These are phyloP conservation scores for Mortierella sp. DNA, from an alignment of 371 early-diverging fungal genomes.

Conservation along the genomic window DNA sequence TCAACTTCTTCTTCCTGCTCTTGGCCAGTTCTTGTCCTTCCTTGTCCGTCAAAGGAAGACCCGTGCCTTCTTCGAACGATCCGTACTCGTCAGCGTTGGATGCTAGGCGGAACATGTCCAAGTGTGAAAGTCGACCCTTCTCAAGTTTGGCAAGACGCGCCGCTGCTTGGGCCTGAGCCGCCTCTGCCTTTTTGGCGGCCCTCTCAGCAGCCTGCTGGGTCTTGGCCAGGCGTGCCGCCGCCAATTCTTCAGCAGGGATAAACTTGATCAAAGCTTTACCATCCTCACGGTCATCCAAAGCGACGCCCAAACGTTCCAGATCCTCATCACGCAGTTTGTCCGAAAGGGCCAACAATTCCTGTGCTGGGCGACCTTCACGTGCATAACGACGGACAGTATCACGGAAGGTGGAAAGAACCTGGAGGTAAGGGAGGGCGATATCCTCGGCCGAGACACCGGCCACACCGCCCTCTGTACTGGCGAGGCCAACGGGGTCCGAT, in stretches of 20 bases:
- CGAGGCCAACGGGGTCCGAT: slow-evolving; percentile 66
- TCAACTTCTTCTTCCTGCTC: slow-evolving; percentile 85
- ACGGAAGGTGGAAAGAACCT: slow-evolving; percentile 85
- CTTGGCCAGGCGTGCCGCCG: slow-evolving; percentile 74
- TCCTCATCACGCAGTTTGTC: slow-evolving; percentile 91
- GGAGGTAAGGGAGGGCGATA: slow-evolving; percentile 81
- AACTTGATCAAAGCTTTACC: slow-evolving; percentile 93
- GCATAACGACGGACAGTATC: slow-evolving; percentile 86
- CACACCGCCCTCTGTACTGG: slow-evolving; percentile 47
- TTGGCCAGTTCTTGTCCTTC: slow-evolving; percentile 87
- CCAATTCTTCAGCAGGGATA: slow-evolving; percentile 77
- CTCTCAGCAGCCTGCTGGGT: slow-evolving; percentile 71
- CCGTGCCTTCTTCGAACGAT: slow-evolving; percentile 82
- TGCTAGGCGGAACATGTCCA: slow-evolving; percentile 79
- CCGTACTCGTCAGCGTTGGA: slow-evolving; percentile 72
- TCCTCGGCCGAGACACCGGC: slow-evolving; percentile 68
- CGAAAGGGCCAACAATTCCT: slow-evolving; percentile 78
- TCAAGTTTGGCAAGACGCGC: slow-evolving; percentile 78
- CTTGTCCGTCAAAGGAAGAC: slow-evolving; percentile 88
- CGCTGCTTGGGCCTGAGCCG: slow-evolving; percentile 68
- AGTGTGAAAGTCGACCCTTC: slow-evolving; percentile 80
- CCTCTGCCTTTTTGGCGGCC: slow-evolving; percentile 72
- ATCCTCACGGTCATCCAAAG: slow-evolving; percentile 94
- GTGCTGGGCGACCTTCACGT: slow-evolving; percentile 60
- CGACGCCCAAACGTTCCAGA: slow-evolving; percentile 86